phyloP scores from a whole-genome alignment of 257 asterid genomes.

The Ilex aquifolium region DNA sequence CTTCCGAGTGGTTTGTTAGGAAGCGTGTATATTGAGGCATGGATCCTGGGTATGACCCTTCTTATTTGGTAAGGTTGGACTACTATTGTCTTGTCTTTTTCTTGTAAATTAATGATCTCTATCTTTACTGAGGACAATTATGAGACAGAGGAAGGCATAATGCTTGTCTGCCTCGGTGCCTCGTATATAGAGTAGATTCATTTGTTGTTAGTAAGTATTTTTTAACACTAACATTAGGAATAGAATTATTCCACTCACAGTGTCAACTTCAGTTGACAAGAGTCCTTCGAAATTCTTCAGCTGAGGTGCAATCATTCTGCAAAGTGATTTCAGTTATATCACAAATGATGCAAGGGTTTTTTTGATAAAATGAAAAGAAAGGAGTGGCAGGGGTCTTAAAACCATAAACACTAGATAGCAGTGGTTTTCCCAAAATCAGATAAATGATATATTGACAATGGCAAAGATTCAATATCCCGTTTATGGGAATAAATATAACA shows the following conservation, averaged over 20 bases:
- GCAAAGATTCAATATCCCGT: background rate
- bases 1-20: background rate
- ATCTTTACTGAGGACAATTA: too few relatives aligned
- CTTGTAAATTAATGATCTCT: too few relatives aligned
- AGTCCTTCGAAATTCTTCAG: constrained; percentile 52
- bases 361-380: background rate
- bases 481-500: background rate
- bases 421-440: too few relatives aligned
- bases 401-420: too few relatives aligned
- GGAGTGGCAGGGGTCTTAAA: too few relatives aligned
- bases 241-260: constrained; percentile 26
- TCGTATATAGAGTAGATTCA: too few relatives aligned
- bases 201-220: too few relatives aligned
- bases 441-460: background rate
- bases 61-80: too few relatives aligned
- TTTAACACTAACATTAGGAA: background rate
- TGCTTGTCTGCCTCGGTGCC: too few relatives aligned
- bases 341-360: background rate
- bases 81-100: too few relatives aligned
- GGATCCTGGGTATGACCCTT: too few relatives aligned
- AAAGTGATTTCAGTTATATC: background rate
- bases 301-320: constrained; percentile 56
- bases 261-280: constrained; percentile 30
- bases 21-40: too few relatives aligned
- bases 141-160: background rate